phyloP scores from a whole-genome alignment of 257 asterid species.

The Gentiana straminea region DNA sequence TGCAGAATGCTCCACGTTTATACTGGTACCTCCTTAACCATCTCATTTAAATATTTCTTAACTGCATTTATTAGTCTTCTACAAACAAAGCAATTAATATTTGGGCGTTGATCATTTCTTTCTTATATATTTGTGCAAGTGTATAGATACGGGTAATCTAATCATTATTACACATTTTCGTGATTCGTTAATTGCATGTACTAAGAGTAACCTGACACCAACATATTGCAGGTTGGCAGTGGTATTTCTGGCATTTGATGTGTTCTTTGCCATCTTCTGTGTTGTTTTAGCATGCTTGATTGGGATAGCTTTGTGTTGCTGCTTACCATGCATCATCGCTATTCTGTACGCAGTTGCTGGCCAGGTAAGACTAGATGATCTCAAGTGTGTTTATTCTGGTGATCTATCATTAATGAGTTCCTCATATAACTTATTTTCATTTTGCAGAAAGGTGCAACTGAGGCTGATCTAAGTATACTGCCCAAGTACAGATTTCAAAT shows the following conservation, averaged over 20 bases:
- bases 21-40: conserved; percentile 51
- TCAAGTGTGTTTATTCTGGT: background rate
- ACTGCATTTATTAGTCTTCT: too few relatives aligned
- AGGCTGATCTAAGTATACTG: conserved; percentile 76
- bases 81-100: too few relatives aligned
- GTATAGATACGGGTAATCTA: background rate
- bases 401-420: background rate
- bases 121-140: conserved; percentile 1
- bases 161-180: too few relatives aligned
- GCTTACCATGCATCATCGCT: conserved; percentile 98
- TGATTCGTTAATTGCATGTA: too few relatives aligned
- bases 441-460: conserved; percentile 92
- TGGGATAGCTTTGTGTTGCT: conserved; percentile 92
- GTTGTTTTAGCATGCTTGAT: conserved; percentile 88
- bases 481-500: conserved; percentile 66
- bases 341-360: conserved; percentile 97
- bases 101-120: background rate
- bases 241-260: conserved; percentile 94
- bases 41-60: conserved; percentile 1
- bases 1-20: conserved; percentile 62
- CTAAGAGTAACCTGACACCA: conserved; percentile 15
- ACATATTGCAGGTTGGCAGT: conserved; percentile 84
- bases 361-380: conserved; percentile 43
- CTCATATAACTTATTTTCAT: conserved; percentile 6
- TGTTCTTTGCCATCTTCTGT: conserved; percentile 93